Base-by-base conservation (phyloP, 148 eudicot species). In the Amaranthus cruentus region DNA sequence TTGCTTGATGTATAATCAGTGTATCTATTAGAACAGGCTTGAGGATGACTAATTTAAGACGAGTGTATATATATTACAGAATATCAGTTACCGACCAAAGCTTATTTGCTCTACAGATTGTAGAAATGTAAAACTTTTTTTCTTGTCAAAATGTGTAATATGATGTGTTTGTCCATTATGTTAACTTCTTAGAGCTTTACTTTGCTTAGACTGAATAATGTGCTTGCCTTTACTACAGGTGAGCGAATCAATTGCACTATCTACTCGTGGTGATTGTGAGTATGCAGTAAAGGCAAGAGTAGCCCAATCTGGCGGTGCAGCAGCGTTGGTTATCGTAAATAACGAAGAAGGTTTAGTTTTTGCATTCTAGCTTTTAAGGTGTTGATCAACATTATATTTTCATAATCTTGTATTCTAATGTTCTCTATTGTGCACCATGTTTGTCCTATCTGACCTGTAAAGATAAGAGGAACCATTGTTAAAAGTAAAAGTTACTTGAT, bases 241-340 rank as follows among this genome's bases (percentile, higher is more conserved):
- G 73, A 68, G 78, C 72, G 76, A 81, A 62, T 82, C 85, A 79
- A 77, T 78, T 73, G 91, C 87, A 48, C 42, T 90, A 66, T 86
- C 90, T 42, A 66, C 21, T 58, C 88, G 96, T 44, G 96, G 96
- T 75, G 84, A 81, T 67, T 90, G 96, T 65, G 89, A 85, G 42
- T 90, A 75, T 82, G 81, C 83, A 75, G 65, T 75, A 55, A 90
- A 88, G 81, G 92, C 90, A 59, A 73, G 84, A 78, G 78, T 83
- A 74, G 92, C 87, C 4, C 78, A 89, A 84, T 83, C 87, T 53
- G 88, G 84, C 48, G 91, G 97, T 69, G 97, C 95, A 72, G 73
- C 87, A 59, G 87, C 87, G 62, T 75, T 92, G 83, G 80, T 92
- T 66, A 75, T 92, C 73, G 81, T 86, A 66, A 88, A 85, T 81